phyloP scores from a whole-genome alignment of 2,329 filamentous ascomycete species.

The Curvularia hawaiiensis region DNA sequence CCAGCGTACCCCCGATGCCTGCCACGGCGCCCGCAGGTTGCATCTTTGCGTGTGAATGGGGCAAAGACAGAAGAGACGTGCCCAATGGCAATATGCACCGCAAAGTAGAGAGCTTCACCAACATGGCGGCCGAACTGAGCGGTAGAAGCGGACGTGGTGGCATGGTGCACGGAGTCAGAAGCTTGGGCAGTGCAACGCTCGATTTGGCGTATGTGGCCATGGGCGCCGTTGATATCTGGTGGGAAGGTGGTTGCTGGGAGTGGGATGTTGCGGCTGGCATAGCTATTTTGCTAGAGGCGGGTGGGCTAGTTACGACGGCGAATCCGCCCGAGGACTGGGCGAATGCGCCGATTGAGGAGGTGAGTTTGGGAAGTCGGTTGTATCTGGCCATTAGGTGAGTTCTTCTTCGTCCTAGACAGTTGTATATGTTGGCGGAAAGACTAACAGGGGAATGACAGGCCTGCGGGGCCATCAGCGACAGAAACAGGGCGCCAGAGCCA shows the following conservation, averaged over 20 bases:
- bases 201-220: constrained; percentile 78
- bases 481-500: constrained; percentile 71
- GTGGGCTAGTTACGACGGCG: constrained; percentile 74
- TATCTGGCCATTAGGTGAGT: constrained; percentile 71
- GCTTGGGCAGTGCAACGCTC: constrained; percentile 72
- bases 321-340: constrained; percentile 68
- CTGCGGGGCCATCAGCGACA: constrained; percentile 64
- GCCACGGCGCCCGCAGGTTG: constrained; percentile 69
- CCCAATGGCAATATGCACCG: constrained; percentile 70
- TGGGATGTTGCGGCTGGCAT: constrained; percentile 82
- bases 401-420: neutral
- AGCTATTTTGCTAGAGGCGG: constrained; percentile 73
- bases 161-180: constrained; percentile 79
- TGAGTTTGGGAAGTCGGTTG: constrained; percentile 67
- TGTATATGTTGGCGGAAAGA: neutral
- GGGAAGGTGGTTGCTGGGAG: constrained; percentile 83
- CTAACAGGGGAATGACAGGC: constrained; percentile 50
- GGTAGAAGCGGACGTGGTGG: constrained; percentile 70
- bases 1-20: constrained; percentile 67
- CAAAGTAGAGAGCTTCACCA: constrained; percentile 76
- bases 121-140: constrained; percentile 71
- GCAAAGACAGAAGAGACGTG: constrained; percentile 72
- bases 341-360: constrained; percentile 63
- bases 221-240: constrained; percentile 80
- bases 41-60: constrained; percentile 78